Evolutionary conservation across 176 grass and related monocot species (phyloP).

Genomic region (Carex scoparia): DNA sequence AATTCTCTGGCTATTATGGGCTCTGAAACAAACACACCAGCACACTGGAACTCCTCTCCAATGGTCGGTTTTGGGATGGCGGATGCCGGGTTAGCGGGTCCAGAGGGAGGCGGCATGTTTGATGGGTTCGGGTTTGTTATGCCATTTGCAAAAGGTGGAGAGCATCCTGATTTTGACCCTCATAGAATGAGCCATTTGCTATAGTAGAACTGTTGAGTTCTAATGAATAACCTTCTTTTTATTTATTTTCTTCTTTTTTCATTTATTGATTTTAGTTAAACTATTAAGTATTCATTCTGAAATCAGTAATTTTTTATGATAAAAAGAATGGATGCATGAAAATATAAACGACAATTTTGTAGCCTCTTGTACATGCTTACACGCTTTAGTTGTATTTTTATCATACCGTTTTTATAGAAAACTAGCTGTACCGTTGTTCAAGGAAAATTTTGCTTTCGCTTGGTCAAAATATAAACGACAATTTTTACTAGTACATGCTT

Average conservation of each 20-base stretch:
- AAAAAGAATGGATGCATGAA: no score
- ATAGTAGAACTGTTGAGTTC: constrained; percentile 28
- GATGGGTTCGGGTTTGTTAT: constrained; percentile 39
- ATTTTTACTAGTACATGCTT: no score
- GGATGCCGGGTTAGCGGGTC: constrained; percentile 22
- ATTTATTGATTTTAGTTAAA: constrained; percentile 12
- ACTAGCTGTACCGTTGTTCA: no score
- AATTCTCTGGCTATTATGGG: constrained; percentile 21
- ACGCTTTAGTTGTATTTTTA: no score
- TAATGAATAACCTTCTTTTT: constrained; percentile 4
- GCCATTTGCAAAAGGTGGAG: constrained; percentile 20
- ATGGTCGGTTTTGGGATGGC: constrained; percentile 33
- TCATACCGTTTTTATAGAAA: no score
- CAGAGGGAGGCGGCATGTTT: constrained; percentile 28
- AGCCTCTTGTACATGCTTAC: no score
- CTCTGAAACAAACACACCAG: constrained; percentile 22
- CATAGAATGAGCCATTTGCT: constrained; percentile 29
- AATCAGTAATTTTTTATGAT: no score
- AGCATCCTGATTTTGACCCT: constrained; percentile 23
- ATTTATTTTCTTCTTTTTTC: background rate
- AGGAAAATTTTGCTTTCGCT: no score
- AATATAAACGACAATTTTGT: no score
- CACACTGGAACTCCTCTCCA: constrained; percentile 34
- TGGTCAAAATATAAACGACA: no score
- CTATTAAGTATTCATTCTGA: background rate